Base-by-base conservation (phyloP, 2,329 filamentous ascomycete genomes). In the Graphilbum sp. region DNA sequence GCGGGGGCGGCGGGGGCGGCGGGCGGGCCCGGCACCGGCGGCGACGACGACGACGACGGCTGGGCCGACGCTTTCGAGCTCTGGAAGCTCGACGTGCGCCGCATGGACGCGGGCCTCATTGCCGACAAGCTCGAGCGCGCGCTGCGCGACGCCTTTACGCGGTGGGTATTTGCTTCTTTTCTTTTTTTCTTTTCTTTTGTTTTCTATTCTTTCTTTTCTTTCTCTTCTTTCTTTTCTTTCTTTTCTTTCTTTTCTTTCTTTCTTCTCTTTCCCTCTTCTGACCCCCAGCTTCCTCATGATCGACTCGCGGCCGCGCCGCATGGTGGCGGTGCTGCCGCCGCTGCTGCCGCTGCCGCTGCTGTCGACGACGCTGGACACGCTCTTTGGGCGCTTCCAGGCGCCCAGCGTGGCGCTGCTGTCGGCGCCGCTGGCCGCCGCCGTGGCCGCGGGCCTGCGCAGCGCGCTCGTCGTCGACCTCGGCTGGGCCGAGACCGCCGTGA, bases 401-500 rank as follows among this genome's bases (percentile, higher is more conserved):
- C 82, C 87, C 0, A 78, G 73, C 18, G 70, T 96, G 45, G 87
- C 84, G 3, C 66, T 98, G 32, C 62, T 95, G 50, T 84, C 86
- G 1, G 71, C 74, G 0, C 74, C 88, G 0, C 69, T 85, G 17
- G 78, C 90, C 57, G 66, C 75, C 2, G 66, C 79, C 7, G 71
- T 87, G 3, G 80, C 79, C 8, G 86, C 87, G 6, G 90, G 90
- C 1, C 62, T 93, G 31, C 75, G 90, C 13, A 84, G 83, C n/a
- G 85, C 79, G 1, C 57, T 98, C 32, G 74, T 96, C 1, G 66
- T 98, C 29, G 86, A 98, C 51, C 68, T 98, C 43, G 90, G 88
- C 32, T 98, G 90, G 90, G 69, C 76, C 32, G 90, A 96, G 56
- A 93, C 87, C 0, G 70, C 79, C 1, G 72, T 92, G 18, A 93